Evolutionary conservation across 176 grass and related monocot species (phyloP), one percentile per base, ranked within the genome.

Genomic region (Aegilops umbellulata): DNA sequence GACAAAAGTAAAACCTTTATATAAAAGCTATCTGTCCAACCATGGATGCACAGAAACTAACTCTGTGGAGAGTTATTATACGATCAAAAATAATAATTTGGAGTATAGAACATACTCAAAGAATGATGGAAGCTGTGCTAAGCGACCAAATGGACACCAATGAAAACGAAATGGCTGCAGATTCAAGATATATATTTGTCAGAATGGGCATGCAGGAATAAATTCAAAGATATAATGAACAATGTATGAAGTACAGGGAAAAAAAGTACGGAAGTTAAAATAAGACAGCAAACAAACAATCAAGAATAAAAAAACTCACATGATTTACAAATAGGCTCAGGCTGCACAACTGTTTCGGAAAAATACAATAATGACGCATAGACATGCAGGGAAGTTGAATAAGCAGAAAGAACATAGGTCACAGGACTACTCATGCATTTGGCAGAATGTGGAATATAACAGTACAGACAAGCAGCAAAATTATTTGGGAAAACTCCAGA

Each of bases 121-220:
- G 68, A 94, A 94, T 25, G 87, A 90, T 60, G 91, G 85, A 58
- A 97, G 64, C 63, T 83, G 89, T 51, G 87, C 42, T 80, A 97
- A 85, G 53, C 92, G 90, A 82, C 92, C 91, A 91, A 97, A 88
- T 66, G 94, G 94, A 80, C 91, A 94, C 94, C 94, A 97, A 64
- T 94, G 94, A 84, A 91, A 81, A 36, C 91, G 87, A 94, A 97
- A 81, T 51, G 91, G 94, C 94, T 92, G 85, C 74, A 86, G 38
- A 91, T 82, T 60, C 23, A 32, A 72, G 78, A 78, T 39, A 76
- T 46, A 65, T 51, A 82, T 55, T 69, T 86, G 49, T 88, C 60
- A 89, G 77, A 30, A 80, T 30, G 71, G 58, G 20, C 20, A 83
- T 63, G 25, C 32, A 76, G 27, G 64, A 79, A 76, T 27, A 84